Conservation (phyloP, 345 rosid species). For the Gynandropsis gynandra region DNA sequence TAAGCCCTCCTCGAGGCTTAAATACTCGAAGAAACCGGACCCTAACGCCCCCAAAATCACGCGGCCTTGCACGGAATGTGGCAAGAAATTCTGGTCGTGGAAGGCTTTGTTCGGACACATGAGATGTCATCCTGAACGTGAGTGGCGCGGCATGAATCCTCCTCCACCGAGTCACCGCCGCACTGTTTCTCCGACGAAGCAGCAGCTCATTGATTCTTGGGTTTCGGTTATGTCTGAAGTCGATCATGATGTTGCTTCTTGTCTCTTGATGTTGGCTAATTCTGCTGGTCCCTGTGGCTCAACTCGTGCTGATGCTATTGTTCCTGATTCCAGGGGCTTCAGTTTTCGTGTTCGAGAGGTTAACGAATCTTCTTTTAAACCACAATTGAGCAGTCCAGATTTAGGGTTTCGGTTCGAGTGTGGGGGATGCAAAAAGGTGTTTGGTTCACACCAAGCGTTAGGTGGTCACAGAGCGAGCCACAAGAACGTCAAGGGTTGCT, state of each 20-base stretch:
- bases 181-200: slow-evolving; percentile 10
- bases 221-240: slow-evolving; percentile 34
- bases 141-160: slow-evolving; percentile 74
- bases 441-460: slow-evolving; percentile 76
- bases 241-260: slow-evolving; percentile 70
- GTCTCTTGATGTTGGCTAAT: slow-evolving; percentile 47
- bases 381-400: neutral
- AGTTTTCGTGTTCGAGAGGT: too few species aligned
- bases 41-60: slow-evolving; percentile 68
- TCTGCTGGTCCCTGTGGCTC: neutral
- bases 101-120: slow-evolving; percentile 94
- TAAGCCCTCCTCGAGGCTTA: slow-evolving; percentile 28
- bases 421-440: slow-evolving; percentile 78
- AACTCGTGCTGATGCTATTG: slow-evolving; percentile 1
- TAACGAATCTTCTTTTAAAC: too few species aligned
- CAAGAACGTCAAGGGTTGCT: slow-evolving; percentile 78
- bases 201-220: slow-evolving; percentile 3
- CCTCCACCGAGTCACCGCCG: slow-evolving; percentile 48
- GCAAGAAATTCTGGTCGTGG: slow-evolving; percentile 81
- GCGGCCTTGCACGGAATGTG: slow-evolving; percentile 83
- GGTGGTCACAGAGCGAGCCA: slow-evolving; percentile 91
- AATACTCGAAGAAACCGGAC: slow-evolving; percentile 53
- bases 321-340: too few species aligned
- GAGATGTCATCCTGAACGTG: slow-evolving; percentile 93
- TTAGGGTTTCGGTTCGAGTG: slow-evolving; percentile 44